phyloP scores from a whole-genome alignment of 73 alveolate genomes.

The Effrenium voratum region DNA sequence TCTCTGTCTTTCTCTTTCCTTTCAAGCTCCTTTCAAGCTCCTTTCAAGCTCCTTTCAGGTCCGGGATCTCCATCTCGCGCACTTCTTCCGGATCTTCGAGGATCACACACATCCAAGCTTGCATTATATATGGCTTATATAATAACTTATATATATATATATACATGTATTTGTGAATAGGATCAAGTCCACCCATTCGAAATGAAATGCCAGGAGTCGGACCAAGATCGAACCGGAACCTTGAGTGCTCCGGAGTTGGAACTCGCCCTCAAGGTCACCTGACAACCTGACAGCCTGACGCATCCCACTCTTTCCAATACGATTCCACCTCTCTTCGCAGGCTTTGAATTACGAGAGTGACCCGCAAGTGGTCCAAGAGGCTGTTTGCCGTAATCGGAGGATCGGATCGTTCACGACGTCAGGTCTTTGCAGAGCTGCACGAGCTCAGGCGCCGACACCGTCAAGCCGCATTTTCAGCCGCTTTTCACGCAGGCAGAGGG shows the following conservation, averaged over 20 bases:
- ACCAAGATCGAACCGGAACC: slow-evolving; percentile 55
- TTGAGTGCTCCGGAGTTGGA: slow-evolving; percentile 57
- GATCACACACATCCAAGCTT: no score
- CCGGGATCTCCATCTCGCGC: no score
- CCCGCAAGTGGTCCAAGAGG: slow-evolving; percentile 57
- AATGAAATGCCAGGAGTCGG: slow-evolving; percentile 18
- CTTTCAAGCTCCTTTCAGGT: no score
- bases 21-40: no score
- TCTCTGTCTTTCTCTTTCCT: no score
- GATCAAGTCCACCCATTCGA: no score
- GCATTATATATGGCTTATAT: no score
- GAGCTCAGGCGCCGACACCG: background rate
- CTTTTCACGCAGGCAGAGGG: background rate
- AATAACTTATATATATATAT: no score
- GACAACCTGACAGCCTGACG: background rate
- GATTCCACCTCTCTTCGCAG: background rate
- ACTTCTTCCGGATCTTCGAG: no score
- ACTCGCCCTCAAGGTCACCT: slow-evolving; percentile 34
- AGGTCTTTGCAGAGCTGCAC: slow-evolving; percentile 43
- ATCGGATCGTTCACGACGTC: background rate
- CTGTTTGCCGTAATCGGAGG: background rate
- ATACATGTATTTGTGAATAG: no score
- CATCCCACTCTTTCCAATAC: background rate
- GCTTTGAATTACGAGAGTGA: slow-evolving; percentile 57
- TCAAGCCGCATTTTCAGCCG: background rate